These are phyloP conservation scores for Acorus calamus DNA, from an alignment of 106 monocot species.

Conservation along the genomic window DNA sequence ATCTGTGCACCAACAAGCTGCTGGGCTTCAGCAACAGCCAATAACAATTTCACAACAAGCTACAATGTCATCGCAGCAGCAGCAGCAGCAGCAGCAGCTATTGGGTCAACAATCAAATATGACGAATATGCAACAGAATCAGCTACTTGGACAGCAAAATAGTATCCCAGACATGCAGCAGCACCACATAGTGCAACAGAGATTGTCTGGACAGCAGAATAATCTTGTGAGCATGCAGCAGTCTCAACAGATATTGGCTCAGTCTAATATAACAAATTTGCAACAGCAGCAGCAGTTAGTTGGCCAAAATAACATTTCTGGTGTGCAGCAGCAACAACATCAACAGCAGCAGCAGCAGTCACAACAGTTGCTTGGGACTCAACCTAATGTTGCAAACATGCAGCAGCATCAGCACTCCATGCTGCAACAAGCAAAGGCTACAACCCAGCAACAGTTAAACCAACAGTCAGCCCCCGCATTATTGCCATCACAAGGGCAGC, in stretches of 20 bases:
- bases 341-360: constrained; percentile 12
- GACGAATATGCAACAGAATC: constrained; percentile 37
- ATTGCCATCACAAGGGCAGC: constrained; percentile 4
- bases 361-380: constrained; percentile 13
- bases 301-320: constrained; percentile 8
- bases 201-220: constrained; percentile 46
- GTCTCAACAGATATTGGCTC: constrained; percentile 50
- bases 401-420: constrained; percentile 28
- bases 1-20: constrained; percentile 29
- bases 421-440: constrained; percentile 23
- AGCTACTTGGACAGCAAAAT: constrained; percentile 48
- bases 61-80: constrained; percentile 28
- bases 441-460: constrained; percentile 1
- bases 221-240: constrained; percentile 61
- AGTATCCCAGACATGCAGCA: constrained; percentile 41
- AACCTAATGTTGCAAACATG: constrained; percentile 16
- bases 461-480: background rate
- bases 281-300: background rate
- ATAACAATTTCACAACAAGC: constrained; percentile 33
- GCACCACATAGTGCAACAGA: constrained; percentile 40
- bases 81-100: constrained; percentile 32
- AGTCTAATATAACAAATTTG: constrained; percentile 23
- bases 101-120: constrained; percentile 47
- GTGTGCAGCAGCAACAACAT: constrained; percentile 3
- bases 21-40: constrained; percentile 42